phyloP scores from a whole-genome alignment of 2,329 filamentous ascomycete genomes.

The Thermomyces lanuginosus region DNA sequence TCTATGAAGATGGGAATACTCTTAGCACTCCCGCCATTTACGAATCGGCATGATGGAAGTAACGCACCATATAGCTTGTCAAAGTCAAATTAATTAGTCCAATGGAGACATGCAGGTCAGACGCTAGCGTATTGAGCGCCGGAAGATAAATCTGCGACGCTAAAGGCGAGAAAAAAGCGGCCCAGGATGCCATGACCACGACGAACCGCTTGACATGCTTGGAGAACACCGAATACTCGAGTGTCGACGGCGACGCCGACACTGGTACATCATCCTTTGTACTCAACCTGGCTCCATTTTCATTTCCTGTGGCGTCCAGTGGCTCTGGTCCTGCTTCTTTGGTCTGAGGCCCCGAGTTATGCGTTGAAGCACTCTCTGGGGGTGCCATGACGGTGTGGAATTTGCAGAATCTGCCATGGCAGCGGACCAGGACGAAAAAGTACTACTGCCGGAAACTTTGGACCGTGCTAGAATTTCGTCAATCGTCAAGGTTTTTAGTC shows the following conservation, averaged over 20 bases:
- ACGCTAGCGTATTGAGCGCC: constrained; percentile 25
- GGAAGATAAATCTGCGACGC: constrained; percentile 34
- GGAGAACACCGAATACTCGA: constrained; percentile 11
- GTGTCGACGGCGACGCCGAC: constrained; percentile 1
- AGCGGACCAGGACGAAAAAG: no score
- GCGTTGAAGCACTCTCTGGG: constrained; percentile 1
- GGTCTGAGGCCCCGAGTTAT: constrained; percentile 4
- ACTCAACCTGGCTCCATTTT: no score
- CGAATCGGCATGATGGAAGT: constrained; percentile 22
- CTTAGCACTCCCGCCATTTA: no score
- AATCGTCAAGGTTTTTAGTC: no score
- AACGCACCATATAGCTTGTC: constrained; percentile 34
- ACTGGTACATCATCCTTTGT: no score
- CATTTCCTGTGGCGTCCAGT: no score
- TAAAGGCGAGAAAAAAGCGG: constrained; percentile 27
- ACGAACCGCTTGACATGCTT: constrained; percentile 9
- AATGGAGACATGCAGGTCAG: constrained; percentile 24
- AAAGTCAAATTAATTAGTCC: constrained; percentile 29
- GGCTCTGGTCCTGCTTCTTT: no score
- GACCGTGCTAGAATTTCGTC: no score
- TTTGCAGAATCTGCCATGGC: no score
- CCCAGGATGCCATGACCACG: constrained; percentile 9
- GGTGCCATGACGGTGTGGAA: no score
- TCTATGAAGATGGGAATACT: constrained; percentile 37
- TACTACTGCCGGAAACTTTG: no score